These are phyloP conservation scores for Phytophthora macrochlamydospora DNA, from an alignment of 352 stramenopile species.

Conservation along the genomic window DNA sequence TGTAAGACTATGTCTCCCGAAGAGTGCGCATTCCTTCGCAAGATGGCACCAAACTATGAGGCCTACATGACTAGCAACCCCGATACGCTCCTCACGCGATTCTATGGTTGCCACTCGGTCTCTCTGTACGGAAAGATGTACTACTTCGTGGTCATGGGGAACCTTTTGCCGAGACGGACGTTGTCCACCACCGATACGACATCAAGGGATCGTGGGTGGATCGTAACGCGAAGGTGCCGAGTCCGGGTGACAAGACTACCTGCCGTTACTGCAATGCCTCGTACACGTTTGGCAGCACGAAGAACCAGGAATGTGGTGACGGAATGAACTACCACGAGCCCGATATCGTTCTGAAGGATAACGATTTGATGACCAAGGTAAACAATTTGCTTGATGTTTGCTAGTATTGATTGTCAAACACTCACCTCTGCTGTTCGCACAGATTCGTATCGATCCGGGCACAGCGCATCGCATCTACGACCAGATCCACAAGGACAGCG, in stretches of 20 bases:
- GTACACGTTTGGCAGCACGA: constrained; percentile 87
- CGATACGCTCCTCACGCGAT: constrained; percentile 87
- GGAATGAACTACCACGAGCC: constrained; percentile 89
- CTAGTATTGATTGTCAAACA: background rate
- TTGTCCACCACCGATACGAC: constrained; percentile 91
- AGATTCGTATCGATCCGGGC: constrained; percentile 80
- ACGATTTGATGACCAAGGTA: constrained; percentile 90
- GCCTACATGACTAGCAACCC: constrained; percentile 85
- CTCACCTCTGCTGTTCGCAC: constrained; percentile 9
- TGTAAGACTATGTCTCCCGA: constrained; percentile 91
- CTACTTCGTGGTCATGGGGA: constrained; percentile 94
- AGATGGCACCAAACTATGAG: constrained; percentile 87
- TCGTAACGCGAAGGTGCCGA: constrained; percentile 85
- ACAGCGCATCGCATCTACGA: constrained; percentile 88
- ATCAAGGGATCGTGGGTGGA: constrained; percentile 93
- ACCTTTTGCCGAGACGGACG: constrained; percentile 86
- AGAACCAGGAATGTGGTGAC: constrained; percentile 86
- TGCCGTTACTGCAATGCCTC: constrained; percentile 88
- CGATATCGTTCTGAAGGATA: constrained; percentile 90
- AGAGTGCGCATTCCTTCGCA: constrained; percentile 87
- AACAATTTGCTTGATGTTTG: background rate
- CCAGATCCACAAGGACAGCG: constrained; percentile 88
- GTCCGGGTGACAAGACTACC: constrained; percentile 75
- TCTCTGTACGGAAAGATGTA: constrained; percentile 91
- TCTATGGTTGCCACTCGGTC: constrained; percentile 90